phyloP scores from a whole-genome alignment of 2,329 filamentous ascomycete species.

The Xylaria multiplex region DNA sequence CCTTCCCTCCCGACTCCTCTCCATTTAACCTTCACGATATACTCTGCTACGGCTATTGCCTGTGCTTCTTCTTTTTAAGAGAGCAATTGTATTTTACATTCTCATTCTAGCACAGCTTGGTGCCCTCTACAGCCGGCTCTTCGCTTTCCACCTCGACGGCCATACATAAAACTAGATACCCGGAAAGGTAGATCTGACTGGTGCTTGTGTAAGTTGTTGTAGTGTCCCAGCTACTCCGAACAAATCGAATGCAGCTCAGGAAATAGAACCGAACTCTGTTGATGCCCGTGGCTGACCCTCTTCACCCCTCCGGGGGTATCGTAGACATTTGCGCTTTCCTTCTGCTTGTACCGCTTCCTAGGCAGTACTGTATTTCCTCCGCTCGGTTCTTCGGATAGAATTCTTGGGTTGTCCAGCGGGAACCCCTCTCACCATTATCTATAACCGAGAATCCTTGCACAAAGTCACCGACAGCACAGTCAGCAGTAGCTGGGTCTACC shows the following conservation, averaged over 20 bases:
- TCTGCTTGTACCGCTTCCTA: constrained; percentile 32
- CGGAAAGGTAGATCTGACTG: constrained; percentile 33
- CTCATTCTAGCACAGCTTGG: constrained; percentile 18
- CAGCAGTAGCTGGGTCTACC: constrained; percentile 26
- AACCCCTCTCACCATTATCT: constrained; percentile 20
- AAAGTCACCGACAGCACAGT: constrained; percentile 26
- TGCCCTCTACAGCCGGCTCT: constrained; percentile 19
- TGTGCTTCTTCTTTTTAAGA: constrained; percentile 29
- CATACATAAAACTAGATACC: constrained; percentile 33
- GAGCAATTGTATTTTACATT: constrained; percentile 31
- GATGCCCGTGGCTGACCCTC: constrained; percentile 19
- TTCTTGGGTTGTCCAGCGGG: constrained; percentile 10
- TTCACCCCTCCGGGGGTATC: constrained; percentile 14
- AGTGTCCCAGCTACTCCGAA: neutral
- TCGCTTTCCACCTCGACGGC: constrained; percentile 11
- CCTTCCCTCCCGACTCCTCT: constrained; percentile 26
- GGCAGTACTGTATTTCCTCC: constrained; percentile 17
- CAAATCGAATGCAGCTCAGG: neutral
- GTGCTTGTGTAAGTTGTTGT: constrained; percentile 36
- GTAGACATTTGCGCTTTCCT: constrained; percentile 32
- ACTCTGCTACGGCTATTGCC: constrained; percentile 23
- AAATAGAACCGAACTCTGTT: neutral
- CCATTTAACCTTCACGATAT: constrained; percentile 17
- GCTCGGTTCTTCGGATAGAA: constrained; percentile 18
- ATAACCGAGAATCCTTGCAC: constrained; percentile 13